Evolutionary conservation across 371 early-diverging fungal species (phyloP), one percentile per base, ranked within the genome.

Genomic region (Modicella reniformis): DNA sequence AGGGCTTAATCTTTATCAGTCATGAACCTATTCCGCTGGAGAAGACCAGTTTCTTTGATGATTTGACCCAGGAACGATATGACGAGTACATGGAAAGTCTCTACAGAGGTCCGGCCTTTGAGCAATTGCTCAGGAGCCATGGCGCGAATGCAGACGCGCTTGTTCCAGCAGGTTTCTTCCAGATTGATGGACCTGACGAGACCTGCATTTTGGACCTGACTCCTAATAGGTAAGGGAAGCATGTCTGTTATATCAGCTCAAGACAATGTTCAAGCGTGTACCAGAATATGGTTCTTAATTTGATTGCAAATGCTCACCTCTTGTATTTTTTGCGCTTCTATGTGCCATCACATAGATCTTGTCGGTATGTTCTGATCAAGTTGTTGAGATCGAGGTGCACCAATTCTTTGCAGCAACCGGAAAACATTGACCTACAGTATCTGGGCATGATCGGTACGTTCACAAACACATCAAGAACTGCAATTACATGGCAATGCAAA

Each of bases 401-500:
- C 8, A 77, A 77, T 21, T 50, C 69, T 6, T 54, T 76, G 19
- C 68, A 72, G 10, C 51, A 65, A 23, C 77, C 77, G 13, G 77
- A 77, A 59, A 77, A 77, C 59, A 77, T 77, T 62, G 77, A 77
- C 37, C 57, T 77, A 13, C 77, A 77, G 29, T 77, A 77, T 15
- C 72, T 77, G 19, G 77, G 77, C 19, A 30, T 77, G 44, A 68
- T 72, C 33, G 77, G 77, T 77, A 68, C 40, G 62, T 33, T 3
- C 8, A 48, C 9, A 37, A 19, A 19, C 44, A 12, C 44, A 17
- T 17, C 12, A 17, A 12, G 44, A 44, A 3, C 9, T 17, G 44
- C 6, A 44, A 44, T 10, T 17, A 3, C 3, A 13, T 13, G 37
- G 44, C 19, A 3, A 17, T 44, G 17, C 44, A 17, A 8, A 37